Conservation (phyloP, 2,329 filamentous ascomycete species). For the Aureobasidium sp. region DNA sequence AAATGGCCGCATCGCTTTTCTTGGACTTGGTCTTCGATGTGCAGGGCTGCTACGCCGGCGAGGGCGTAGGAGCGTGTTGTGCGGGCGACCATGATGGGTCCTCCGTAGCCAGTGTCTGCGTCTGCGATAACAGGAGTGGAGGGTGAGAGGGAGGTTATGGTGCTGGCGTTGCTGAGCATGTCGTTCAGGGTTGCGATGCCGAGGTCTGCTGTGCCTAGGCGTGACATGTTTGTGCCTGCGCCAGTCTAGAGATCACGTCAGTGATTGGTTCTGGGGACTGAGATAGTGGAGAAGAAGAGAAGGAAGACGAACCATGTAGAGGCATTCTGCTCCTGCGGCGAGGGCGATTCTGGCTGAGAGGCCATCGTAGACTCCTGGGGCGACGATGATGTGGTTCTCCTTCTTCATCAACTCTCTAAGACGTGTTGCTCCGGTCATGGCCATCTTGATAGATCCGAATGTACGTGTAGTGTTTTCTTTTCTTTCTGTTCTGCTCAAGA, state of each 20-base stretch:
- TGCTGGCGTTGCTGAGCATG: slow-evolving; percentile 57
- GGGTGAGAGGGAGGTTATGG: slow-evolving; percentile 55
- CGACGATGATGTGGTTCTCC: slow-evolving; percentile 43
- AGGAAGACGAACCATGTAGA: slow-evolving; percentile 55
- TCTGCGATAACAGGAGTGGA: slow-evolving; percentile 54
- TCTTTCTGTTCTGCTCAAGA: background rate
- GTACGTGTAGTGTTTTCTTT: background rate
- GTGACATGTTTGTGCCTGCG: slow-evolving; percentile 54
- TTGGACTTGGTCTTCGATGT: slow-evolving; percentile 58
- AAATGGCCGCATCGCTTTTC: slow-evolving; percentile 62
- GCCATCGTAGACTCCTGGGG: slow-evolving; percentile 63
- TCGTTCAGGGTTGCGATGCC: slow-evolving; percentile 56
- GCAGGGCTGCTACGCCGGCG: slow-evolving; percentile 51
- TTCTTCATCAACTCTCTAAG: slow-evolving; percentile 21
- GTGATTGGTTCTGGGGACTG: background rate
- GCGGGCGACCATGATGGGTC: slow-evolving; percentile 46
- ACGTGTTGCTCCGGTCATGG: slow-evolving; percentile 10
- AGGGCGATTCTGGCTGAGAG: slow-evolving; percentile 58
- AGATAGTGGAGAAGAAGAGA: background rate
- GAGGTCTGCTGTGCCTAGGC: slow-evolving; percentile 57
- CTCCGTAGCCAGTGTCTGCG: slow-evolving; percentile 53
- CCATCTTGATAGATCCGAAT: background rate
- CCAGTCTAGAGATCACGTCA: slow-evolving; percentile 44
- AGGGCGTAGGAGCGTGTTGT: slow-evolving; percentile 48
- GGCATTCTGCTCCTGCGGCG: slow-evolving; percentile 53